Conservation (phyloP, 1,139 yeast species). For the Pneumocystis murina region DNA sequence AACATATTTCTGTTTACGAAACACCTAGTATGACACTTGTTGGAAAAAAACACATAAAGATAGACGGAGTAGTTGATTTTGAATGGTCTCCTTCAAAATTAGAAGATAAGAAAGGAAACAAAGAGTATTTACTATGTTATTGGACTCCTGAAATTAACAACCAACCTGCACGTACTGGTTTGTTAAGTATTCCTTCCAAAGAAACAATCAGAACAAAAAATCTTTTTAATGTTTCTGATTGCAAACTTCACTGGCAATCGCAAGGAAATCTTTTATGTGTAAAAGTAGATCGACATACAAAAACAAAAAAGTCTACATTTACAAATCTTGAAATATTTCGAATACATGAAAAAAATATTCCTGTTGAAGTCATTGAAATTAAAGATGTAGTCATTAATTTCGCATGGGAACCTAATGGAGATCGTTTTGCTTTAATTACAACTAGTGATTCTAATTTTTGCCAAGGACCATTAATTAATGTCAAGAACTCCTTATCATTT, state of each 20-base stretch:
- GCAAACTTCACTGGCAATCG: constrained; percentile 89
- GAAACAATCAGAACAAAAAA: constrained; percentile 78
- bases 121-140: constrained; percentile 62
- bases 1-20: constrained; percentile 67
- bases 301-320: constrained; percentile 74
- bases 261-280: constrained; percentile 76
- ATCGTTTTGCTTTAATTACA: constrained; percentile 70
- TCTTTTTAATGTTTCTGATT: constrained; percentile 85
- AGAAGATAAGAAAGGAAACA: constrained; percentile 37
- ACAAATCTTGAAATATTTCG: constrained; percentile 89
- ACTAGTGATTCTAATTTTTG: constrained; percentile 21
- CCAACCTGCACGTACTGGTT: constrained; percentile 87
- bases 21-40: constrained; percentile 55
- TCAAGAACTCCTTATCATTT: constrained; percentile 55
- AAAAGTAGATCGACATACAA: constrained; percentile 88
- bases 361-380: constrained; percentile 86
- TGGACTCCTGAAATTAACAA: constrained; percentile 94
- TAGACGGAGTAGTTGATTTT: constrained; percentile 78
- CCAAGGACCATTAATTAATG: constrained; percentile 13
- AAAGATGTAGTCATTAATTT: constrained; percentile 78
- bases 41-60: constrained; percentile 72
- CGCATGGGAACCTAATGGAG: constrained; percentile 93
- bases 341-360: constrained; percentile 73
- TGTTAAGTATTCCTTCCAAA: constrained; percentile 78
- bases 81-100: constrained; percentile 92